Conservation (phyloP, 768 basidiomycete genomes). For the Stropharia rugosoannulata region DNA sequence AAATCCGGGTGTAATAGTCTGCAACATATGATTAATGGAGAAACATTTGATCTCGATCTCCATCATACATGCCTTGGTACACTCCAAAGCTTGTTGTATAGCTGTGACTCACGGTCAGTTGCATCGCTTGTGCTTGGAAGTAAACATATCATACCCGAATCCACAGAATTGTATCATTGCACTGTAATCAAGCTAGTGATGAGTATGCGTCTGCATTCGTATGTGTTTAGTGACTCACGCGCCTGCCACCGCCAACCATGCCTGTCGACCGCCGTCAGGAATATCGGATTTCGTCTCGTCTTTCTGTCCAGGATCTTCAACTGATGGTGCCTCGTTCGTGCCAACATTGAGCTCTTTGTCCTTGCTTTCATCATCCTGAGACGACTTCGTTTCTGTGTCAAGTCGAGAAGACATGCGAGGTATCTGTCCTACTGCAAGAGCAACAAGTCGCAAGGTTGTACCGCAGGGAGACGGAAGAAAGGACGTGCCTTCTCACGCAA, state of each 20-base stretch:
- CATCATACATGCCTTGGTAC: constrained; percentile 1
- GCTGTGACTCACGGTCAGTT: not conserved
- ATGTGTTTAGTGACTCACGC: not conserved
- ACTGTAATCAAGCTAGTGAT: not conserved
- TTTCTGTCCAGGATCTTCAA: no score
- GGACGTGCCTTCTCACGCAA: no score
- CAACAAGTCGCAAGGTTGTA: no score
- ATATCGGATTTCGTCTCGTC: not conserved
- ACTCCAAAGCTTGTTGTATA: constrained; percentile 5
- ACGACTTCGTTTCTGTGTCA: no score
- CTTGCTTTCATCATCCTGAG: no score
- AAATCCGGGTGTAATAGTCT: constrained; percentile 8
- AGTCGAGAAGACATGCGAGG: no score
- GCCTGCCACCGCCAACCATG: not conserved
- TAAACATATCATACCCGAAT: not conserved
- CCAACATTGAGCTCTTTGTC: no score
- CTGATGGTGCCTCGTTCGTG: no score
- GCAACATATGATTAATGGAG: not conserved
- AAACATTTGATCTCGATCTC: not conserved
- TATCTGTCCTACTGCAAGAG: no score
- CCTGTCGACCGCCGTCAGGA: not conserved
- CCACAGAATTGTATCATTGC: constrained; percentile 6
- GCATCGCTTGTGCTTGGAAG: not conserved
- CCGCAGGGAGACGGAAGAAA: no score
- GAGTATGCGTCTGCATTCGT: not conserved